Conservation (phyloP, 306 rosid genomes). For the Vachellia collinsii region DNA sequence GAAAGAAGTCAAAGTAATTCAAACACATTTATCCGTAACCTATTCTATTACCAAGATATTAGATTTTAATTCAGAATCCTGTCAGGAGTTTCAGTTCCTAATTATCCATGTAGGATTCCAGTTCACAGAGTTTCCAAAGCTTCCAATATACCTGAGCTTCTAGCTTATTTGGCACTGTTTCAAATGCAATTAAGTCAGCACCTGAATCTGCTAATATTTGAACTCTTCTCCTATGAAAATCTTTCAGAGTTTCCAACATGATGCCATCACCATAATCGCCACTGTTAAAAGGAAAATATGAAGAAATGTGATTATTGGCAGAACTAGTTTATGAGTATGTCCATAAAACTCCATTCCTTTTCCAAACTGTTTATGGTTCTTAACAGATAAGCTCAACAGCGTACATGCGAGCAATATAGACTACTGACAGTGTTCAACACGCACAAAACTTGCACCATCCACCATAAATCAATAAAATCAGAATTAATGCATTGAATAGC, state of each 20-base stretch:
- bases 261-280: slow-evolving; percentile 58
- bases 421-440: background rate
- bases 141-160: slow-evolving; percentile 60
- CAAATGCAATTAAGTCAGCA: slow-evolving; percentile 62
- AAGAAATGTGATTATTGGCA: slow-evolving; percentile 12
- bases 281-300: slow-evolving; percentile 39
- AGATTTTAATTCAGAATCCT: background rate
- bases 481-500: slow-evolving; percentile 14
- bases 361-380: slow-evolving; percentile 3
- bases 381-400: slow-evolving; percentile 10
- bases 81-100: background rate
- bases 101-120: background rate
- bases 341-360: slow-evolving; percentile 9
- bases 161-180: slow-evolving; percentile 61
- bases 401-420: slow-evolving; percentile 15
- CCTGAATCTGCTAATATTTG: slow-evolving; percentile 62
- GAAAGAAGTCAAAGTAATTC: slow-evolving; percentile 5
- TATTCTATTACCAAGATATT: slow-evolving; percentile 11
- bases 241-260: slow-evolving; percentile 44
- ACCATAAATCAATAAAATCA: slow-evolving; percentile 25
- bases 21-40: background rate
- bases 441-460: slow-evolving; percentile 25
- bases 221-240: slow-evolving; percentile 65
- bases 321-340: slow-evolving; percentile 9
- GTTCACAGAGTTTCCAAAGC: slow-evolving; percentile 6